Evolutionary conservation across 1,284 basidiomycete species (phyloP), one percentile per base, ranked within the genome.

Genomic region (Naganishia sp.): DNA sequence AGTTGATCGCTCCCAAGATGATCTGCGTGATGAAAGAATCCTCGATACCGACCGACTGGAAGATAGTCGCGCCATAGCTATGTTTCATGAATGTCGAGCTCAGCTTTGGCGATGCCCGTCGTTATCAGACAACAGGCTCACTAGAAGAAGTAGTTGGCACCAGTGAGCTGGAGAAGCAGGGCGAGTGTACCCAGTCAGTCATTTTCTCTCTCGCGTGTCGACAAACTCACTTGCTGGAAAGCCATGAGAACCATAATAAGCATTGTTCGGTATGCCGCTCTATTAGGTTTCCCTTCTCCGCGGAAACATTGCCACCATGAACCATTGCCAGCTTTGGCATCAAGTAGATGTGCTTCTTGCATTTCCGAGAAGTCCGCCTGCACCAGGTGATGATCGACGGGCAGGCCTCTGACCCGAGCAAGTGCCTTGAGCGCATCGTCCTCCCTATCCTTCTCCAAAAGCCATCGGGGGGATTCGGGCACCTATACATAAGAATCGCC

Each of bases 11-110:
- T 18, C 87, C 87, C 48, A 89, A 81, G 68, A 90, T 88, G 70
- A 88, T 87, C 71, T 89, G 89, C 0, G 86, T 87, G 57, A 90
- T 80, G 72, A 85, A 90, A 15, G 86, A 85, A 74, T 89, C 86
- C 7, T 76, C 63, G 67, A 90, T 84, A 36, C 88, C 88, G 39
- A 90, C 88, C 2, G 85, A 83, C 61, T 81, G 72, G 81, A 90
- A 89, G 65, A 90, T 81, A 0, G 86, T 86, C 2, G 88, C 86
- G 36, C 87, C 88, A 70, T 88, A 86, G 78, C 89, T 87, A 79
- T 86, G 42, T 13, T 36, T 43, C 21, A 21, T 7, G 6, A n/a
- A 13, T 6, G n/a, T 3, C 48, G 16, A 23, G 18, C n/a, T 36
- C 39, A 65, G 36, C 10, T 23, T 16, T n/a, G 25, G 52, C 15